Conservation (phyloP, 1,284 basidiomycete species). For the Ganoderma resinaceum region DNA sequence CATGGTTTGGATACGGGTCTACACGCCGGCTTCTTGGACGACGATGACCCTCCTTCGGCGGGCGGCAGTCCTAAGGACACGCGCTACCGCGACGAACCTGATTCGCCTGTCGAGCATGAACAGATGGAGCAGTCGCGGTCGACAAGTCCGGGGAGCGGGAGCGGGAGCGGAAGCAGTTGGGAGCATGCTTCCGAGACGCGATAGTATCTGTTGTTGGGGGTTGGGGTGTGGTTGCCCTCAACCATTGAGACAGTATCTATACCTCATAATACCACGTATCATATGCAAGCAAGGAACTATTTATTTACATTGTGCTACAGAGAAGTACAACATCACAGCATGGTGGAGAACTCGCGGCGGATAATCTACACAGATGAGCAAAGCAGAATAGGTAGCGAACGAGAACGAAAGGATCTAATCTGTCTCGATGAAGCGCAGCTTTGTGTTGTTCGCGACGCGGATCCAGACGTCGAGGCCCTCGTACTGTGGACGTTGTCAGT, state of each 20-base stretch:
- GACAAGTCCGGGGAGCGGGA: conserved; percentile 39
- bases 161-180: conserved; percentile 70
- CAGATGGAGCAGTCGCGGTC: conserved; percentile 42
- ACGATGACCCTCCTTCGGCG: conserved; percentile 59
- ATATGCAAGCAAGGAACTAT: conserved; percentile 35
- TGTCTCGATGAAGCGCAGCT: conserved; percentile 63
- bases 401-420: conserved; percentile 16
- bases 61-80: conserved; percentile 41
- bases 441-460: conserved; percentile 78
- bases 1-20: conserved; percentile 48
- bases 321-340: conserved; percentile 36
- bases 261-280: conserved; percentile 20
- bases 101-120: conserved; percentile 35
- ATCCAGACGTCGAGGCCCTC: conserved; percentile 82
- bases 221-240: conserved; percentile 3
- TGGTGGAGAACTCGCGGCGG: conserved; percentile 24
- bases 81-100: conserved; percentile 69
- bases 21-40: conserved; percentile 72
- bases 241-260: conserved; percentile 9
- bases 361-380: conserved; percentile 32
- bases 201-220: conserved; percentile 20
- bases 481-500: conserved; percentile 60
- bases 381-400: conserved; percentile 13
- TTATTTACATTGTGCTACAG: conserved; percentile 36
- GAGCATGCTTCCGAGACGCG: conserved; percentile 67